These are phyloP conservation scores for Jamesozyma hellenica DNA, from an alignment of 805 yeast species.

Conservation along the genomic window DNA sequence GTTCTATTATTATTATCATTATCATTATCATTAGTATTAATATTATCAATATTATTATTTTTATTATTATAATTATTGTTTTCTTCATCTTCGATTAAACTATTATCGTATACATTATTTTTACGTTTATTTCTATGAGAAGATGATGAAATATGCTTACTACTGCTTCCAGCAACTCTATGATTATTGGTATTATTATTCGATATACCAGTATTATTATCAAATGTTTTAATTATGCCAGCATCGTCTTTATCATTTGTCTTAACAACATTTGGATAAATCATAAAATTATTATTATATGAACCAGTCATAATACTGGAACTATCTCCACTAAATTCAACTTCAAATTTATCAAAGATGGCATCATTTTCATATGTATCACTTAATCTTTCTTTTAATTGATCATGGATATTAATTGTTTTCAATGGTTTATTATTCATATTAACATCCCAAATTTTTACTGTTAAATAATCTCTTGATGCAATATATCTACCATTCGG, in stretches of 20 bases:
- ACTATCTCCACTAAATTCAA: constrained; percentile 87
- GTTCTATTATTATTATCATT: neutral
- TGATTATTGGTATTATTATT: neutral
- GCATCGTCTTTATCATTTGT: constrained; percentile 16
- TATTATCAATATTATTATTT: constrained; percentile 3
- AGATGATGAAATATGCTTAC: neutral
- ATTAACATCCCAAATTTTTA: constrained; percentile 94
- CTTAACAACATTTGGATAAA: constrained; percentile 74
- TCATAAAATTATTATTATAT: constrained; percentile 93
- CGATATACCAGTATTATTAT: constrained; percentile 5
- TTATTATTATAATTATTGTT: neutral
- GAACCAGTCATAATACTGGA: constrained; percentile 92
- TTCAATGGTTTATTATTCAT: constrained; percentile 94
- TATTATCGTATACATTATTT: neutral
- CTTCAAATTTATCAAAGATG: constrained; percentile 96
- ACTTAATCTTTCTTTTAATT: constrained; percentile 82
- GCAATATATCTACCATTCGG: constrained; percentile 90
- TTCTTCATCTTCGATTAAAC: neutral
- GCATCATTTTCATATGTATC: constrained; percentile 98
- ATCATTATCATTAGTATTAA: constrained; percentile 1
- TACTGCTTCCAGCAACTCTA: constrained; percentile 1
- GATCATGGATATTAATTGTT: constrained; percentile 93
- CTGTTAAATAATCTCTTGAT: constrained; percentile 94
- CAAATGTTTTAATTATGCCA: constrained; percentile 8
- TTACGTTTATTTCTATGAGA: constrained; percentile 1